Evolutionary conservation across 1,284 basidiomycete genomes (phyloP), one percentile per base, ranked within the genome.

Genomic region (Phellopilus nigrolimitatus): DNA sequence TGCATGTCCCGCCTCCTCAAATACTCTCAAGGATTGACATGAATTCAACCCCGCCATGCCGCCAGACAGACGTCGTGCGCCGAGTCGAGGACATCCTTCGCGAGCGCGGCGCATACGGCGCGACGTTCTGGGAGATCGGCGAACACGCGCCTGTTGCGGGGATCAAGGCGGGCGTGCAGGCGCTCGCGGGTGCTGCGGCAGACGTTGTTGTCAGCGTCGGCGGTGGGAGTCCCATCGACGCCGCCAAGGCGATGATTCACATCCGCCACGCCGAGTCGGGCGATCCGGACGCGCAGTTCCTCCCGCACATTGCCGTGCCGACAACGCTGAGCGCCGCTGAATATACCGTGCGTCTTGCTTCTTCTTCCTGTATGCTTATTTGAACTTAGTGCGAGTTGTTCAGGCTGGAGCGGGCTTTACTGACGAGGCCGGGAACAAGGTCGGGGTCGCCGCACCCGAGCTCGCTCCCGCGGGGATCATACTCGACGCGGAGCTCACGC

Each of bases 261-360:
- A 67, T n/a, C n/a, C n/a, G 80, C 31, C 79, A 82, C 55, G 66
- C 83, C 59, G 76, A 80, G 55, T 66, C 58, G 3, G 79, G 78
- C 2, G 31, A 31, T 13, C 21, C 13, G 17, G 7, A 38, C 13
- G 76, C 74, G 2, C 51, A 71, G 59, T 60, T 71, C 68, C 49
- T 73, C 60, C 60, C 55, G 28, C 78, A 84, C 58, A 82, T 92
- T 51, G 84, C 88, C 3, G 80, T 91, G 47, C 89, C 89, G 0
- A 92, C 89, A 1, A 91, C 89, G 4, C 68, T 91, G 27, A 88
- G 84, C 56, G 88, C 88, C 1, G 90, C 89, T 0, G 88, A 91
- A 61, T 87, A 85, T 61, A 74, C 75, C 42, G 84, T 82, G 56
- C 54, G 74, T 62, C 7, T 4, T n/a, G n/a, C n/a, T n/a, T n/a